These are phyloP conservation scores for Phlebiopsis flavidoalba DNA, from an alignment of 768 basidiomycete species.

Conservation along the genomic window DNA sequence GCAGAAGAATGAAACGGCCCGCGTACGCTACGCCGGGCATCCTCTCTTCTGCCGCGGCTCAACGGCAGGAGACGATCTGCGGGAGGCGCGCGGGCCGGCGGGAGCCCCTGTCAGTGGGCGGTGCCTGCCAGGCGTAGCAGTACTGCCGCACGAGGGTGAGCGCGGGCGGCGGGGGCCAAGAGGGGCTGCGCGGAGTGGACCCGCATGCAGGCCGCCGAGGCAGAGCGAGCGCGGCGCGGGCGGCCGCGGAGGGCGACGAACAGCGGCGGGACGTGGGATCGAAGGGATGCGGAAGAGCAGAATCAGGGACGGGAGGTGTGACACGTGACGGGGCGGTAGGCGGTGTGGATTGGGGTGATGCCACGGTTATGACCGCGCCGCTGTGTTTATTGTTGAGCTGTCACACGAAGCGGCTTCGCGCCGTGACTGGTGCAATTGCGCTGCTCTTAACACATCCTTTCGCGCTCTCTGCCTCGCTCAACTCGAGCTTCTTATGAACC, in stretches of 20 bases:
- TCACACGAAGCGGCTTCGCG: not conserved
- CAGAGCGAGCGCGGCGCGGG: not conserved
- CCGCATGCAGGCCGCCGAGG: too few relatives aligned
- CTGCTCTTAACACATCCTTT: not conserved
- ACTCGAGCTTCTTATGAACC: conserved; percentile 1
- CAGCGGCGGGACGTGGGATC: not conserved
- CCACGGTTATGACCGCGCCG: not conserved
- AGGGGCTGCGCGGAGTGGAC: too few relatives aligned
- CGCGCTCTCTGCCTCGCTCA: not conserved
- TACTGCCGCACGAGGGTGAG: not conserved
- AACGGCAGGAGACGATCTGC: conserved; percentile 1
- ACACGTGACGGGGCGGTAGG: not conserved
- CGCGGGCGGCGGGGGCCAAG: too few relatives aligned
- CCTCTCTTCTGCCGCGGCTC: not conserved
- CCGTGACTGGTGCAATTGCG: not conserved
- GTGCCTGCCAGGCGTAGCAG: not conserved
- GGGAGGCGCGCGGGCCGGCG: not conserved
- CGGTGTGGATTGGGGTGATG: conserved; percentile 6
- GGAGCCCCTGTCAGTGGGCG: not conserved
- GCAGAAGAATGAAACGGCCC: conserved; percentile 3
- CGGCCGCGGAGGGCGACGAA: too few relatives aligned
- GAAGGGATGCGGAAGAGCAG: not conserved
- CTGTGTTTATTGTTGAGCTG: not conserved
- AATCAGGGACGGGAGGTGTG: not conserved
- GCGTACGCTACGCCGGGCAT: conserved; percentile 2